Base-by-base conservation (phyloP, 2,329 filamentous ascomycete species). In the Colletotrichum sp. region DNA sequence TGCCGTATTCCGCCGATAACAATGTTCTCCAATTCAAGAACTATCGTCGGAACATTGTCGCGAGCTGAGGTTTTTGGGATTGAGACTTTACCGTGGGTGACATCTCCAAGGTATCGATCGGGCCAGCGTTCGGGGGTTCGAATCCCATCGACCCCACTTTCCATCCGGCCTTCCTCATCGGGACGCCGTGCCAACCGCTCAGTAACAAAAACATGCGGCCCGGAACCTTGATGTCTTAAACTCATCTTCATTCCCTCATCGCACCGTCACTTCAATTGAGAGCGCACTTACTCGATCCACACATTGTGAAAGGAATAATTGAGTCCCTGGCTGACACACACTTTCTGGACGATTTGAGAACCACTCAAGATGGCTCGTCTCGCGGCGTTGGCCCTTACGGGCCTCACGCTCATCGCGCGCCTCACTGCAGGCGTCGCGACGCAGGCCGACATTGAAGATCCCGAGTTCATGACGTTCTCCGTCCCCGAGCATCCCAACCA, bases 401-500 rank as follows among this genome's bases (percentile, higher is more conserved):
- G 73, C 34, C 44, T 73, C 9, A 44, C 73, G 15, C 32, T 76
- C 6, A 57, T 76, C 11, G 25, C 73, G 12, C 36, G 73, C 12
- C 34, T 69, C 27, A n/a, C 73, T 0, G 63, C 44, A 9, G 73
- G 15, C 8, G 70, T 69, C 39, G 57, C 57, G 12, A 72, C 73
- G 44, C 69, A 57, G 57, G 44, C 34, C 13, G 64, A 73, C 44
- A 32, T 76, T 6, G 29, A 76, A 27, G 55, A 39, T 19, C 73
- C 73, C 16, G 73, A 52, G 5, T 76, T 68, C 44, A 25, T 27
- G 34, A 79, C 69, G 3, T 76, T 77, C 27, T 67, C 69, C 3
- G 49, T 74, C 8, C 66, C 76, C 7, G 77, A 77, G 19, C 69
- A 77, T 61, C 79, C 79, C 4, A 62, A 77, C 8, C 69, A 82